Base-by-base conservation (phyloP, 306 rosid genomes). In the Boehmeria nivea region DNA sequence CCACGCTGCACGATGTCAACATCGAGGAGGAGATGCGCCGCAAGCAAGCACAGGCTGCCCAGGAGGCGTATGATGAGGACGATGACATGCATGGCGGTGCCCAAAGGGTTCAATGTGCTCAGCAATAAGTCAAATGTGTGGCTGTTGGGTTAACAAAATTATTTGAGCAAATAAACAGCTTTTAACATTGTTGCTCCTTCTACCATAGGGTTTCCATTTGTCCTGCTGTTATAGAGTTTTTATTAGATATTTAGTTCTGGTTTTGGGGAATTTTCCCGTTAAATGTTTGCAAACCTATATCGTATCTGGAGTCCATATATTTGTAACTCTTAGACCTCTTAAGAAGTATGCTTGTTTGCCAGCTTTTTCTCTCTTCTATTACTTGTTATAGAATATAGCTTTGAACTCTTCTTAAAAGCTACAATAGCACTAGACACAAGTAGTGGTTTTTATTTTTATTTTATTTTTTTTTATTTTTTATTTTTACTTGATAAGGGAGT, bases 31-130 rank as follows among this genome's bases (percentile, higher is more conserved):
- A 91, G 73, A 51, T 72, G 69, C 86, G 95, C 58, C 78, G 95
- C 75, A 91, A 75, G 71, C 88, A 81, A 47, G 59, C 56, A 3
- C 86, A 78, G 61, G 62, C 45, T 14, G 45, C 60, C 1, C 82
- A 77, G 28, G 98, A 91, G 72, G 98, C 95, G 0, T 91, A 91
- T 3, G 94, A 91, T 0, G 98, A 91, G 43, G 96, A 84, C 59
- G 98, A 91, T 5, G 98, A 91, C 19, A 87, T 91, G 96, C 96
- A 39, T 17, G 93, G 96, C 37, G 95, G 98, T 34, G 94, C 85
- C 25, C 98, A 91, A 72, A 84, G 98, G 66, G 98, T 91, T 34
- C 98, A 87, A 37, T 91, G 96, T 16, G 98, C 98, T 20, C 98
- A 77, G 63, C 82, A 77, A 51, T 77, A 40, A 40, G 64, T 67